Evolutionary conservation across 139 green algal species (phyloP), one percentile per base, ranked within the genome.

Genomic region (Micractinium sp.): DNA sequence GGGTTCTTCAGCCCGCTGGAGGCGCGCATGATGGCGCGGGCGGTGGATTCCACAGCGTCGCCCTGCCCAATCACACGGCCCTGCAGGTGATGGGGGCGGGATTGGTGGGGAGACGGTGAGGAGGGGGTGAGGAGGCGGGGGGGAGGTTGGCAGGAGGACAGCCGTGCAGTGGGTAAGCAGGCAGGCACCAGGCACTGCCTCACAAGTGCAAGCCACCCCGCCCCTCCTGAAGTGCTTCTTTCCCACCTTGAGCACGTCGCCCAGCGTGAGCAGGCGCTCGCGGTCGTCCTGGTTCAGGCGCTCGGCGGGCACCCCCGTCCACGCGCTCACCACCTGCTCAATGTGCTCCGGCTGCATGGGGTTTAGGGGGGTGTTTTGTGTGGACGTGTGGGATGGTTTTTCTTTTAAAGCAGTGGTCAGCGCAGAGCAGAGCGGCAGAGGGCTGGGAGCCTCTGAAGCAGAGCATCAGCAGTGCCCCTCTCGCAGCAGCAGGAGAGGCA

Each of bases 321-420:
- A 97, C 16, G 92, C 77, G 1, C 93, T 84, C 73, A 98, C 96
- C 19, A 99, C 95, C n/a, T 92, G 87, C 81, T 98, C 98, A 63
- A 99, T 96, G 84, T 99, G 96, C 14, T 83, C 90, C 15, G 83
- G 38, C 83, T 87, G 63, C 63, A n/a, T n/a, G 47, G 47, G 47
- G 47, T 56, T 5, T 9, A 38, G 71, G 31, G 14, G 71, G 71
- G 71, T 75, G 67, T 35, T 5, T 56, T 5, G 63, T 23, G 63
- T 27, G 22, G 63, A 29, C 2, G 20, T n/a, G n/a, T n/a, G n/a
- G n/a, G n/a, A n/a, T n/a, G n/a, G n/a, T n/a, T n/a, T n/a, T n/a
- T n/a, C n/a, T n/a, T n/a, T n/a, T n/a, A n/a, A n/a, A n/a, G n/a
- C n/a, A n/a, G n/a, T n/a, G n/a, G n/a, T n/a, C n/a, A n/a, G n/a